Conservation (phyloP, 805 yeast genomes). For the Suhomyces tanzawaensis region DNA sequence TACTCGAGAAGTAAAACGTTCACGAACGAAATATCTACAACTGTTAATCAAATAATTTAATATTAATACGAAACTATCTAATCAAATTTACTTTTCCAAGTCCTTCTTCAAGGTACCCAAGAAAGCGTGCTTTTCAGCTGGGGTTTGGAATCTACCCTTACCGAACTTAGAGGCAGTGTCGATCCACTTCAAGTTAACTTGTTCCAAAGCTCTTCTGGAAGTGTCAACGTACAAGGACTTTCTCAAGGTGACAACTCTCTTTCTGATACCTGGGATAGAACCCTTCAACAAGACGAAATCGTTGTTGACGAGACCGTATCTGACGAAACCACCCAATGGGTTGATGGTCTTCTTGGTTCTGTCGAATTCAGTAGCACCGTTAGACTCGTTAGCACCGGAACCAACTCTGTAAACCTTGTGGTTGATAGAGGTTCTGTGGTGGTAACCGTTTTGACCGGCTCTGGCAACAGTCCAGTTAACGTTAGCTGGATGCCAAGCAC, state of each 20-base stretch:
- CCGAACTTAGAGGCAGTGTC: constrained; percentile 99
- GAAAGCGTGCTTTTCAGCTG: constrained; percentile 99
- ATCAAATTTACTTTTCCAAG: constrained; percentile 47
- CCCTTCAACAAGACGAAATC: constrained; percentile 98
- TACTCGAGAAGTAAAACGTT: no score
- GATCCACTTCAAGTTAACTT: constrained; percentile 98
- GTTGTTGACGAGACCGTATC: constrained; percentile 97
- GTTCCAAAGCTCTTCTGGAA: constrained; percentile 95
- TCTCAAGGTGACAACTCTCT: constrained; percentile 99
- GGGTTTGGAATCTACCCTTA: constrained; percentile 99
- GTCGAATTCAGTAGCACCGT: constrained; percentile 97
- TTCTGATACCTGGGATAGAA: constrained; percentile 99
- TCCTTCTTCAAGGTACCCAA: constrained; percentile 99
- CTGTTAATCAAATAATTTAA: background rate
- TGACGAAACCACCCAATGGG: constrained; percentile 99
- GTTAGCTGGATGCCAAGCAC: constrained; percentile 99
- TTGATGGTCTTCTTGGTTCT: constrained; percentile 99
- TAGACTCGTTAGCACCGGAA: constrained; percentile 89
- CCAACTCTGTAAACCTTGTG: constrained; percentile 99
- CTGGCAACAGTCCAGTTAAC: constrained; percentile 99
- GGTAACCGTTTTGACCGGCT: constrained; percentile 99
- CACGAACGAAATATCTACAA: no score
- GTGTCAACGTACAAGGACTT: constrained; percentile 97
- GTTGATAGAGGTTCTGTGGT: constrained; percentile 99
- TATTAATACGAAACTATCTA: constrained; percentile 1